Percentiles rank a stretch among this genome's conserved stretches.
phyloP scores from a whole-genome alignment of 257 asterid species.

The Cinchona pubescens region DNA sequence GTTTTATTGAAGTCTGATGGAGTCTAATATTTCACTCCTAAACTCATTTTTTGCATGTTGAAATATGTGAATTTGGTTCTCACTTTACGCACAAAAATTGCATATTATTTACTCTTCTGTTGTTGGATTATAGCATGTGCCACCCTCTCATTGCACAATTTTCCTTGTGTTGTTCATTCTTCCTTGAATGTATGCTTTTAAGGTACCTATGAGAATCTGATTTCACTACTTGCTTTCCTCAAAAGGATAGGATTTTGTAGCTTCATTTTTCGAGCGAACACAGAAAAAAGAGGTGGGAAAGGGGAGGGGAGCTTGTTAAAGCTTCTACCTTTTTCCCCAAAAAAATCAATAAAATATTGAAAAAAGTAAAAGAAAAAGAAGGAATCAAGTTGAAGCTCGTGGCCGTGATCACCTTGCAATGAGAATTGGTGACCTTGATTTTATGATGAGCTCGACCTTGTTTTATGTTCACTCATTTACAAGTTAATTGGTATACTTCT shows the following conservation, averaged over 20 bases:
- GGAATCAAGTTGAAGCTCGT: constrained; percentile 39
- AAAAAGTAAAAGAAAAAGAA: constrained; percentile 34
- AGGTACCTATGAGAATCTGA: not conserved
- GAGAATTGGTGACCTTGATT: constrained; percentile 24
- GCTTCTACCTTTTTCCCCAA: not conserved
- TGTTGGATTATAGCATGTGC: not conserved
- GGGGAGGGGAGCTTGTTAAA: too few relatives aligned
- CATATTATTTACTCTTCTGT: not conserved
- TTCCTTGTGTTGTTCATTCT: not conserved
- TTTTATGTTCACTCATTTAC: constrained; percentile 39
- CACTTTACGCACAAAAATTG: not conserved
- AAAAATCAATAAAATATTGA: constrained; percentile 6
- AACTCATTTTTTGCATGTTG: not conserved
- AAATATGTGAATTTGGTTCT: not conserved
- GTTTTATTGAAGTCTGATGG: not conserved
- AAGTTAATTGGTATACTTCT: constrained; percentile 21
- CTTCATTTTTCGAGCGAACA: not conserved
- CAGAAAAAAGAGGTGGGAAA: too few relatives aligned
- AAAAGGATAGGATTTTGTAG: not conserved
- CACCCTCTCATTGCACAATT: not conserved
- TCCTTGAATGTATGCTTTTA: not conserved
- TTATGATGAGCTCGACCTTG: constrained; percentile 32
- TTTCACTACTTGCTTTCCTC: not conserved
- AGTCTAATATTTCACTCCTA: not conserved
- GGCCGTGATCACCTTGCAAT: constrained; percentile 29